phyloP scores from a whole-genome alignment of 306 rosid species.

The Prunus mongolica region DNA sequence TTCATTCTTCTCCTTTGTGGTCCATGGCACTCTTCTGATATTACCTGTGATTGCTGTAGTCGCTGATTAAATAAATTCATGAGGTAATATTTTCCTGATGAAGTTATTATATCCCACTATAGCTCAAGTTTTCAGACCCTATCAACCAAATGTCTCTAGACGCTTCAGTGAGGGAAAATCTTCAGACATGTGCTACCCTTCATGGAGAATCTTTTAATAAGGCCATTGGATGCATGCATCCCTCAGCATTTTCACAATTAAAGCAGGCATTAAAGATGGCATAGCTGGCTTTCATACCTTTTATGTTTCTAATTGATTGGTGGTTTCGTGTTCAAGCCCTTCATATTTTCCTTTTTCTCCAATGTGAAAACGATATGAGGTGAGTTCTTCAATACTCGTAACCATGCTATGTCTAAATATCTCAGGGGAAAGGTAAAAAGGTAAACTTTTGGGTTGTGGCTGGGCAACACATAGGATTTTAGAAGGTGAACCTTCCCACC shows the following conservation, averaged over 20 bases:
- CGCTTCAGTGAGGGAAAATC: slow-evolving; percentile 78
- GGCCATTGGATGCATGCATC: slow-evolving; percentile 81
- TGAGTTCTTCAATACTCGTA: slow-evolving; percentile 25
- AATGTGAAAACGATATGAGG: slow-evolving; percentile 39
- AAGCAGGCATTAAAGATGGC: slow-evolving; percentile 86
- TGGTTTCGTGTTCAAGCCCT: slow-evolving; percentile 23
- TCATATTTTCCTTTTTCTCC: slow-evolving; percentile 29
- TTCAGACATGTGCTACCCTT: slow-evolving; percentile 81
- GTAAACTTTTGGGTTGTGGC: background rate
- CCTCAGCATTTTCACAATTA: slow-evolving; percentile 73
- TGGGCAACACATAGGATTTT: background rate
- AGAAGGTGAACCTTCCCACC: background rate
- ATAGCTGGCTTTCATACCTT: slow-evolving; percentile 29
- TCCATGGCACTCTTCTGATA: slow-evolving; percentile 4
- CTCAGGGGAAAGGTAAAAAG: background rate
- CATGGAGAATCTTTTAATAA: slow-evolving; percentile 92
- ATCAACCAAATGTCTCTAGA: slow-evolving; percentile 79
- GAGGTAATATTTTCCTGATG: slow-evolving; percentile 14
- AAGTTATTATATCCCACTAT: slow-evolving; percentile 24
- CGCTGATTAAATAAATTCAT: slow-evolving; percentile 8
- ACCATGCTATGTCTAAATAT: background rate
- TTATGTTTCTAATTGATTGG: slow-evolving; percentile 18
- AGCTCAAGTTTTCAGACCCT: slow-evolving; percentile 88
- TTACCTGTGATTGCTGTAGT: slow-evolving; percentile 7
- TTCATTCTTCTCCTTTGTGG: background rate